Percentiles rank a stretch among this genome's conserved stretches.
Evolutionary conservation across 106 monocot genomes (phyloP).

Genomic region (Vanilla planifolia): DNA sequence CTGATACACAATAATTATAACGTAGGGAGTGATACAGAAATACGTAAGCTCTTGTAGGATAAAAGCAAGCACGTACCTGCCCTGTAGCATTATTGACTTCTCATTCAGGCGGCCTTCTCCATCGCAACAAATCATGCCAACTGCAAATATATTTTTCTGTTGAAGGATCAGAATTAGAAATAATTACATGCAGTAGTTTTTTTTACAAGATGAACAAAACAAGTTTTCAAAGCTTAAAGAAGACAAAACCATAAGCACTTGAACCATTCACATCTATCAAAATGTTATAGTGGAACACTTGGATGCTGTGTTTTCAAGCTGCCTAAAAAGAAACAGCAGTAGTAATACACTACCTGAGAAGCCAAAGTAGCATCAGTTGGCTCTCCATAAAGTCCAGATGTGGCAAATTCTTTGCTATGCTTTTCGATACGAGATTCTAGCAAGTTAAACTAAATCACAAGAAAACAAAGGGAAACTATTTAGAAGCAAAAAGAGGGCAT

Average conservation of each 20-base stretch:
- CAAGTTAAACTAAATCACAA: conserved; percentile 51
- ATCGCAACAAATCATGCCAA: conserved; percentile 88
- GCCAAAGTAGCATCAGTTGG: conserved; percentile 78
- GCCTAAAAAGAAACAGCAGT: neutral
- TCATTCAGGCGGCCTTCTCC: conserved; percentile 89
- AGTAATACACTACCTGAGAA: conserved; percentile 59
- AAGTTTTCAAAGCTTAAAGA: neutral
- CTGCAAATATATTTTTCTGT: conserved; percentile 82
- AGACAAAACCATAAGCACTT: neutral
- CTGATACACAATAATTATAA: neutral
- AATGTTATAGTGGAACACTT: neutral
- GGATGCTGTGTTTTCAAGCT: neutral
- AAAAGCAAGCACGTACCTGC: conserved; percentile 40
- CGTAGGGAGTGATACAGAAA: neutral
- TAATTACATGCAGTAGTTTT: neutral
- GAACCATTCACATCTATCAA: neutral
- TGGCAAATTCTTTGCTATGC: conserved; percentile 28
- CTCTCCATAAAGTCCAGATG: conserved; percentile 64
- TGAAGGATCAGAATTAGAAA: neutral
- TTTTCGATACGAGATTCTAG: conserved; percentile 74
- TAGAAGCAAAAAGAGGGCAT: neutral
- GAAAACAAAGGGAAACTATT: conserved; percentile 2
- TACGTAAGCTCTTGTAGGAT: neutral
- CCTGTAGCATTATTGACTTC: conserved; percentile 77
- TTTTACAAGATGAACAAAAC: neutral